Conservation (phyloP, 1,284 basidiomycete genomes). For the Melampsora americana region DNA sequence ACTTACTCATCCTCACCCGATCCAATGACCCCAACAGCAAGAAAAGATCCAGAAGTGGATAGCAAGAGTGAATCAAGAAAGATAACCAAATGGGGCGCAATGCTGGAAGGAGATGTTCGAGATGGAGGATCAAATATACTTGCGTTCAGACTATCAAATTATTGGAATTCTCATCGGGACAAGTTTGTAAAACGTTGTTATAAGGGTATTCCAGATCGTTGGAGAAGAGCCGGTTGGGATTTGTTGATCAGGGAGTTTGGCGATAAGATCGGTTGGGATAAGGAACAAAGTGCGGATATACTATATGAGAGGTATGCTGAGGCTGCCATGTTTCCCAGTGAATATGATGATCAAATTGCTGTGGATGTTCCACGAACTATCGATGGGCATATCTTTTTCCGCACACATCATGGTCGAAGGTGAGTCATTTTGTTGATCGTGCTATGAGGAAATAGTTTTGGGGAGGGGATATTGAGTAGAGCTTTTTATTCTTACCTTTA, state of each 20-base stretch:
- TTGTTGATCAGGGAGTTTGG: slow-evolving; percentile 58
- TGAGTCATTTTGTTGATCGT: slow-evolving; percentile 53
- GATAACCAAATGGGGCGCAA: slow-evolving; percentile 80
- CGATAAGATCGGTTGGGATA: slow-evolving; percentile 43
- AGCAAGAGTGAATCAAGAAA: slow-evolving; percentile 69
- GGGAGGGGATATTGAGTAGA: no score
- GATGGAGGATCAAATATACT: slow-evolving; percentile 74
- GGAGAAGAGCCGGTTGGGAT: slow-evolving; percentile 89
- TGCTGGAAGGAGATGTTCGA: slow-evolving; percentile 60
- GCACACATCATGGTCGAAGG: slow-evolving; percentile 91
- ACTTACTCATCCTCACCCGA: slow-evolving; percentile 50
- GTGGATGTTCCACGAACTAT: slow-evolving; percentile 96
- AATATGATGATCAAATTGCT: slow-evolving; percentile 88
- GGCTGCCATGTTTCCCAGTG: slow-evolving; percentile 53
- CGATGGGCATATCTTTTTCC: slow-evolving; percentile 87
- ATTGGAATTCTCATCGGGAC: slow-evolving; percentile 59
- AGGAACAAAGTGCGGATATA: slow-evolving; percentile 40
- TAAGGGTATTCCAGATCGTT: slow-evolving; percentile 95
- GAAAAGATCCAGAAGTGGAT: slow-evolving; percentile 26
- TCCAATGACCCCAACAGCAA: slow-evolving; percentile 40
- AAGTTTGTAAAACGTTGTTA: slow-evolving; percentile 68
- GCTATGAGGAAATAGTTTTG: no score
- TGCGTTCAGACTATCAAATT: slow-evolving; percentile 66
- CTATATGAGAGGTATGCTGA: slow-evolving; percentile 57
- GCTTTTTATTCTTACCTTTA: slow-evolving; percentile 52